These are phyloP conservation scores for Mucor mucedo DNA, from an alignment of 371 early-diverging fungal genomes.

Conservation along the genomic window DNA sequence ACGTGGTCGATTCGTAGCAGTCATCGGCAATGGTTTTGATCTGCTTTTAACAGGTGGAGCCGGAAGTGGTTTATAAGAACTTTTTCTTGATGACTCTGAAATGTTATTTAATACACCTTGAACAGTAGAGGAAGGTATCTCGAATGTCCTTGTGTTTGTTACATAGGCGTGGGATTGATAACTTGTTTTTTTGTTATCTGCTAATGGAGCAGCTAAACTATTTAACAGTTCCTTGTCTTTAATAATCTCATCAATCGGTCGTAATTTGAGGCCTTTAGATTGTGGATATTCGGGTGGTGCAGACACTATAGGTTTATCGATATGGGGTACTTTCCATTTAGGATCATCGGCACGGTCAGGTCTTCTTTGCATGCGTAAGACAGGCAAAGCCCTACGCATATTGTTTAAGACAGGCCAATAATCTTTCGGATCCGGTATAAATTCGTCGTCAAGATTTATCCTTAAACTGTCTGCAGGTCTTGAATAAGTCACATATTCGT, in stretches of 20 bases:
- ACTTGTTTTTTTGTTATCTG: too few species aligned
- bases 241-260: constrained; percentile 22
- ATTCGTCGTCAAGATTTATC: constrained; percentile 2
- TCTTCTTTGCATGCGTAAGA: constrained; percentile 3
- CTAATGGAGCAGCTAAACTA: constrained; percentile 4
- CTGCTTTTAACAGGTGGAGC: neutral
- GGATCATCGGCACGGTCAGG: constrained; percentile 15
- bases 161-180: neutral
- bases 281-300: constrained; percentile 18
- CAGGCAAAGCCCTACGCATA: constrained; percentile 10
- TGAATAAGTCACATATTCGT: constrained; percentile 6
- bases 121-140: constrained; percentile 4
- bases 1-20: constrained; percentile 1
- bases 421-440: constrained; percentile 14
- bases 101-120: constrained; percentile 20
- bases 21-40: neutral
- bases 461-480: neutral
- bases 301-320: neutral
- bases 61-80: neutral
- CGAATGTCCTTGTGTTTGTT: constrained; percentile 3
- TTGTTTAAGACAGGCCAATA: constrained; percentile 15
- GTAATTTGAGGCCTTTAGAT: constrained; percentile 25
- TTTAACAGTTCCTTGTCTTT: constrained; percentile 10
- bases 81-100: constrained; percentile 13
- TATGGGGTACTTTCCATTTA: constrained; percentile 16